Evolutionary conservation across 495 filamentous ascomycete species (phyloP).

Genomic region (Hyaloscypha finlandica): DNA sequence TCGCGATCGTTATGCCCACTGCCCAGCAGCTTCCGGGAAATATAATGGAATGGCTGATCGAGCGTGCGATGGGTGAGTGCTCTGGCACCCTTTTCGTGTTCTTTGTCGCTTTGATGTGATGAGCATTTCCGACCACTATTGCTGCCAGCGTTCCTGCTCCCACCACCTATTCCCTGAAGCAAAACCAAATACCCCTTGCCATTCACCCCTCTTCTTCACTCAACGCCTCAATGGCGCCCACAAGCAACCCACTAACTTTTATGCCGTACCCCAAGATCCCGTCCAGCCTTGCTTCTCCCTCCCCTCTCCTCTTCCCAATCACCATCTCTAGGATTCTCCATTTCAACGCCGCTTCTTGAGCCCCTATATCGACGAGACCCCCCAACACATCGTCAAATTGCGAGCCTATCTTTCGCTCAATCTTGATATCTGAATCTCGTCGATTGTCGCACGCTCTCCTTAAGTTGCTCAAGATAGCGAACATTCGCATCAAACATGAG

Average conservation of each 20-base stretch:
- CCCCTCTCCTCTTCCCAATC: not conserved
- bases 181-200: not conserved
- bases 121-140: no score
- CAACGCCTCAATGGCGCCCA: not conserved
- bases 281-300: not conserved
- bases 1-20: no score
- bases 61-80: no score
- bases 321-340: not conserved
- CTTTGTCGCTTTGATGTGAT: no score
- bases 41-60: no score
- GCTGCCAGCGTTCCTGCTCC: no score
- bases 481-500: not conserved
- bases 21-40: no score
- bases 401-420: not conserved
- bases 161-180: no score
- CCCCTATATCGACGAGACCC: not conserved
- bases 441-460: not conserved
- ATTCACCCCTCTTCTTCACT: not conserved
- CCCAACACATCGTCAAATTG: not conserved
- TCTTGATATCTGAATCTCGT: not conserved
- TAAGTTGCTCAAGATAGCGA: not conserved
- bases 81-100: no score
- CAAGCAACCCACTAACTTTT: not conserved
- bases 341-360: not conserved
- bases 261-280: not conserved